Conservation (phyloP, 2,329 filamentous ascomycete genomes). For the Trichoderma gracile region DNA sequence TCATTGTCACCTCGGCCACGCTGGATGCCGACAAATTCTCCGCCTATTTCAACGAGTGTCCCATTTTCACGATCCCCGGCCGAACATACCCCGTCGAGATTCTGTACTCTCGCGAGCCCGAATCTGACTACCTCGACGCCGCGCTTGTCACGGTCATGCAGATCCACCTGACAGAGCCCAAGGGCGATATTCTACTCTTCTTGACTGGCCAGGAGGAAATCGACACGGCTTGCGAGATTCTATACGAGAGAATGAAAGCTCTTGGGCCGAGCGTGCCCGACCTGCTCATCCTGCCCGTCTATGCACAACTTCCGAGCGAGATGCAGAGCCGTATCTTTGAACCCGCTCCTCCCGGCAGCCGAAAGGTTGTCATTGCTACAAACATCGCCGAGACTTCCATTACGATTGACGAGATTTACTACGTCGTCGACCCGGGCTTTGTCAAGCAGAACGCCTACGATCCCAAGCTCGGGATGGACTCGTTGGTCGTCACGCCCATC, state of each 20-base stretch:
- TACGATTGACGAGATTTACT: constrained; percentile 97
- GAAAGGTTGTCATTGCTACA: constrained; percentile 96
- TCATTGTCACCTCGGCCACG: constrained; percentile 96
- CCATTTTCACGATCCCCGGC: constrained; percentile 95
- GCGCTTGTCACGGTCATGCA: constrained; percentile 98
- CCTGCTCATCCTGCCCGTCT: constrained; percentile 91
- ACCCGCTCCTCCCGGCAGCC: constrained; percentile 77
- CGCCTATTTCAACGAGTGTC: constrained; percentile 91
- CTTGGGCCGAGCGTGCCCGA: constrained; percentile 88
- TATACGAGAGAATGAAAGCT: constrained; percentile 95
- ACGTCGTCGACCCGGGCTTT: constrained; percentile 94
- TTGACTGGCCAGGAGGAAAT: constrained; percentile 98
- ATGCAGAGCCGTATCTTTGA: constrained; percentile 96
- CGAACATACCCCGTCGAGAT: constrained; percentile 95
- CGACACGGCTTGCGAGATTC: constrained; percentile 87
- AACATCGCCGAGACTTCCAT: constrained; percentile 98
- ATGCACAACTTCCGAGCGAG: constrained; percentile 88
- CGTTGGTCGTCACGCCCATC: constrained; percentile 91
- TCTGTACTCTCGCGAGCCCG: constrained; percentile 91
- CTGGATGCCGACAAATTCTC: constrained; percentile 98
- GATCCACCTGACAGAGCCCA: constrained; percentile 89
- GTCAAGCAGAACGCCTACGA: constrained; percentile 98
- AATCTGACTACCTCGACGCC: constrained; percentile 92
- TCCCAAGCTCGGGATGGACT: constrained; percentile 96
- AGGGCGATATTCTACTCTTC: constrained; percentile 94